A percentile compares a stretch with the other conserved stretches of the same genome.
Evolutionary conservation across 805 yeast genomes (phyloP).

Genomic region (Starmerella ratchasimensis): DNA sequence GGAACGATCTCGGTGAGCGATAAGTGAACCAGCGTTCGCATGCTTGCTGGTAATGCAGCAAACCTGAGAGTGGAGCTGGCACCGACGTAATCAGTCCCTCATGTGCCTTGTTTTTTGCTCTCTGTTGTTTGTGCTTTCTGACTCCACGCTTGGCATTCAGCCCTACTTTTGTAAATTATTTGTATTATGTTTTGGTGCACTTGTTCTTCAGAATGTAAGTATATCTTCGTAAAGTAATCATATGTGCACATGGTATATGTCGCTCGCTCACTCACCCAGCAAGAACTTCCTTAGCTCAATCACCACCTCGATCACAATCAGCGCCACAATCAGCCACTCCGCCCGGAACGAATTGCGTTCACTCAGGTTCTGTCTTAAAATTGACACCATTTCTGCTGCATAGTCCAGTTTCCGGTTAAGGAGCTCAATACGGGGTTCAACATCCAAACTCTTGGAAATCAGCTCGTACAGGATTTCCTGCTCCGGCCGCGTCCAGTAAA

Average conservation of each 20-base stretch:
- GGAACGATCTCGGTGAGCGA: too few relatives aligned
- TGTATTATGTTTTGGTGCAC: too few relatives aligned
- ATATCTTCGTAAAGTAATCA: too few relatives aligned
- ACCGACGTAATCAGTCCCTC: too few relatives aligned
- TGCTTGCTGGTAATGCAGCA: too few relatives aligned
- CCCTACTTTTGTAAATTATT: too few relatives aligned
- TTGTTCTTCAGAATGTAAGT: too few relatives aligned
- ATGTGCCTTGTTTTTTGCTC: too few relatives aligned
- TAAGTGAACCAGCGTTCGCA: too few relatives aligned
- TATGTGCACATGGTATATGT: background rate
- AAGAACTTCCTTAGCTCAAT: conserved; percentile 41
- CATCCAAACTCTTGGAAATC: conserved; percentile 59
- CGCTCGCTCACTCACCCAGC: background rate
- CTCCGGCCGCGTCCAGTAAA: conserved; percentile 85
- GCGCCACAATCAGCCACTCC: conserved; percentile 77
- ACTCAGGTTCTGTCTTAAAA: conserved; percentile 56
- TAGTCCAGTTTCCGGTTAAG: conserved; percentile 78
- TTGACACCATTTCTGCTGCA: conserved; percentile 77
- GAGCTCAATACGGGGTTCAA: conserved; percentile 61
- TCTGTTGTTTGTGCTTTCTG: too few relatives aligned
- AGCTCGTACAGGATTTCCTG: conserved; percentile 62
- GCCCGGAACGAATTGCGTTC: conserved; percentile 64
- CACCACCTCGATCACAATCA: conserved; percentile 73
- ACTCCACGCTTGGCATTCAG: too few relatives aligned
- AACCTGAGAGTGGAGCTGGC: too few relatives aligned